Base-by-base conservation (phyloP, 2,329 filamentous ascomycete genomes). In the Escovopsis sp. region DNA sequence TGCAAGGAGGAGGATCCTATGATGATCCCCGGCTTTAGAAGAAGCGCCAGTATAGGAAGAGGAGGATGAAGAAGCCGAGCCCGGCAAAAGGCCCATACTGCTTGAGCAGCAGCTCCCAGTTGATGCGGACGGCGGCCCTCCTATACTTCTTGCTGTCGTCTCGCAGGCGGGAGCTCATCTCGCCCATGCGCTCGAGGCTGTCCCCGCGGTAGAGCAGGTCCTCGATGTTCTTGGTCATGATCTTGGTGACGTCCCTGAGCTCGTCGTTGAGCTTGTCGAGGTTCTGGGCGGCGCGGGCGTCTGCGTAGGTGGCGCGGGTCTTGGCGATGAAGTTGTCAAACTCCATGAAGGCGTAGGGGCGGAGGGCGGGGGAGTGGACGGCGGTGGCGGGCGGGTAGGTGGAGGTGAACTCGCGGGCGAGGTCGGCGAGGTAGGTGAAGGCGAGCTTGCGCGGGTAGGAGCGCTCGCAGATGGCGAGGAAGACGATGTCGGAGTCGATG, bases 151-250 rank as follows among this genome's bases (percentile, higher is more conserved):
- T 84, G 56, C 81, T 90, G 54, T 98, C 90, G 55, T 98, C 90
- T 43, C 84, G 68, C 54, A 98, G 60, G 42, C 88, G 68, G 38
- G 76, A 80, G 49, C 82, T 92, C 53, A 94, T 80, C 63, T 96
- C 88, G 41, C 90, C 88, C 90, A 98, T 98, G 50, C 86, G 74
- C 62, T 98, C 90, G 46, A 98, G 62, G 50, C 79, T 90, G 56
- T 98, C 90, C 19, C 90, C 90, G 42, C 92, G 70, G 56, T 98
- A 98, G 35, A 98, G 65, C 52, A 98, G 63, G 57, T 98, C 90
- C 66, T 98, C 90, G 47, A 98, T 96, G 58, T 98, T 98, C 73
- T 96, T 96, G 37, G 87, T 96, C 92, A 98, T 98, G 53, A 98
- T 87, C 63, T 94, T 87, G 1, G 90, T 96, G 37, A 98, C 92